Base-by-base conservation (phyloP, 2,329 filamentous ascomycete species). In the Hymenoscyphus scutula region DNA sequence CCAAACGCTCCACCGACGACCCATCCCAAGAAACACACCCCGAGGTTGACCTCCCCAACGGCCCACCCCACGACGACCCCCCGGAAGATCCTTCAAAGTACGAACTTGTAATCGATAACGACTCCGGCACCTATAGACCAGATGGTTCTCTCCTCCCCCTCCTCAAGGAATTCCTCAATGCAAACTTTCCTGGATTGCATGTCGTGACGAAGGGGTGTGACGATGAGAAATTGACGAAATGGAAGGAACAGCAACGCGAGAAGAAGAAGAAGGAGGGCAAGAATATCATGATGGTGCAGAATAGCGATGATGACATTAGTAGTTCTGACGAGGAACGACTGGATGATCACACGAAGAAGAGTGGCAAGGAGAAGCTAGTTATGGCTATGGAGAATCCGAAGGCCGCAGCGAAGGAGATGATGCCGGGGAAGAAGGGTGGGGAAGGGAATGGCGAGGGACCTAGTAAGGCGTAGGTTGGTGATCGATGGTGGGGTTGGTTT, bases 51-150 rank as follows among this genome's bases (percentile, higher is more conserved):
- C 56, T 82, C 1, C 75, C 76, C 4, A 79, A 76, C n/a, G 83
- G 78, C 0, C 81, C 81, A 2, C 81, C 80, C 1, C 65, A 74
- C 17, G 71, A 73, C 0, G 65, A 76, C 0, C 81, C 81, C 2
- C 82, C 80, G 0, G 68, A 74, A 15, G 75, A 81, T 62, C 83
- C 78, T n/a, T 73, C 75, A 59, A 81, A 82, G 73, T 98, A 97
- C 75, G 89, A 96, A 74, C 84, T 98, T 8, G 81, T 95, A 67
- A 97, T 98, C 72, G 94, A 98, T 79, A 98, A 98, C 72, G 94
- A 97, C 76, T 92, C 88, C 60, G 94, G 94, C 11, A 98, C 94
- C 0, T 98, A 98, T 75, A 85, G 94, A 0, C 94, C 94, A 0
- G 92, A 96, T 72, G 89, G 89, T 61, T 82, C 87, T 11, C 81